Evolutionary conservation across 2,329 filamentous ascomycete genomes (phyloP).

Genomic region (Bipolaris victoriae): DNA sequence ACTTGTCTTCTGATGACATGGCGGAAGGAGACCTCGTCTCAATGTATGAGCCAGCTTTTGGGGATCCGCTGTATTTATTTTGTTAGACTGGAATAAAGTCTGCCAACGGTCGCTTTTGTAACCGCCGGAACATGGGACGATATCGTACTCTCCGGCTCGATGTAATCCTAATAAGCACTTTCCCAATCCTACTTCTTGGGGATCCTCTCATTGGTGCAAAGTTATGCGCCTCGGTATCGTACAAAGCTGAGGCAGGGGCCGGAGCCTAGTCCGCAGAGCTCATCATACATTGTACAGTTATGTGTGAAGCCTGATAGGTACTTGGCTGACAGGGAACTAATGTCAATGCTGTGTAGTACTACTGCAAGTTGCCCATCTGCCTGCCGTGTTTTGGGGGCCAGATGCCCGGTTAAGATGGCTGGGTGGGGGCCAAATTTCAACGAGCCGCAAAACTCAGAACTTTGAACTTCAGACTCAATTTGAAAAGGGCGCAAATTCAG

Average conservation of each 20-base stretch:
- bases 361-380: background rate
- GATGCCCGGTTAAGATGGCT: background rate
- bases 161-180: background rate
- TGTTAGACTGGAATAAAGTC: background rate
- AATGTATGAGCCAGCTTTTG: background rate
- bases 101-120: background rate
- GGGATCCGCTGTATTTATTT: background rate
- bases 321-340: background rate
- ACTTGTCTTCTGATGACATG: constrained; percentile 3
- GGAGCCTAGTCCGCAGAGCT: background rate
- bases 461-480: background rate
- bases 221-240: background rate
- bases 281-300: background rate
- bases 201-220: background rate
- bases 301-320: background rate
- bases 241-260: background rate
- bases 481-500: too few species aligned
- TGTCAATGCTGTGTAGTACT: background rate
- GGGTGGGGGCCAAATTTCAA: background rate
- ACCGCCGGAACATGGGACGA: background rate
- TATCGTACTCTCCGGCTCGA: background rate
- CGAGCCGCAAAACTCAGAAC: background rate
- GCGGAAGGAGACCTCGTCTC: background rate
- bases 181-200: background rate
- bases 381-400: background rate